A percentile compares a stretch with the other conserved stretches of the same genome.
Conservation (phyloP, 139 green algal species). For the Zygnema circumcarinatum region DNA sequence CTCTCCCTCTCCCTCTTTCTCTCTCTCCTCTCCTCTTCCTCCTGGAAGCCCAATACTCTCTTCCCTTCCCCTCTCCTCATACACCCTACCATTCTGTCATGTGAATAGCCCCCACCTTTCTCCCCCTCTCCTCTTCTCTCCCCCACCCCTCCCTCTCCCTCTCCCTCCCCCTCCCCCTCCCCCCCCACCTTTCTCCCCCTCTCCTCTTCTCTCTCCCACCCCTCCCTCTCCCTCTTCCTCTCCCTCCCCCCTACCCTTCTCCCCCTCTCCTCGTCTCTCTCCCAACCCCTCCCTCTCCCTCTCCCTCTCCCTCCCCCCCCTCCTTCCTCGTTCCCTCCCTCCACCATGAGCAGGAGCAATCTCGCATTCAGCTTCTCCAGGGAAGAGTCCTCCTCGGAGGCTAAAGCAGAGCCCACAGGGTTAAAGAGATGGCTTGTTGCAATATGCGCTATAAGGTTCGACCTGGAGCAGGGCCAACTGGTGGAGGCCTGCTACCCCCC, state of each 20-base stretch:
- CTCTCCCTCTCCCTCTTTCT: too few species aligned
- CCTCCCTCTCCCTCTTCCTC: not conserved
- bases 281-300: not conserved
- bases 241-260: not conserved
- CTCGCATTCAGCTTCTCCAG: not conserved
- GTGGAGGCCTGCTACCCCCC: constrained; percentile 55
- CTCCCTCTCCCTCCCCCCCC: not conserved
- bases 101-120: too few species aligned
- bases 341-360: not conserved
- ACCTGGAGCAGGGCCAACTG: constrained; percentile 57
- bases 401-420: not conserved
- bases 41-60: too few species aligned
- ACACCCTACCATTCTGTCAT: too few species aligned
- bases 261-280: not conserved
- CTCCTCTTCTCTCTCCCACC: not conserved
- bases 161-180: not conserved
- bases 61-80: too few species aligned
- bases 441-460: constrained; percentile 50
- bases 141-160: too few species aligned
- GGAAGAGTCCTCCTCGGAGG: not conserved
- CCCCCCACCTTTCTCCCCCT: not conserved
- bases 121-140: too few species aligned
- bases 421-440: constrained; percentile 42
- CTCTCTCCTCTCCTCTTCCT: too few species aligned
- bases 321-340: not conserved